Evolutionary conservation across 768 basidiomycete genomes (phyloP).

Genomic region (Suillus decipiens): DNA sequence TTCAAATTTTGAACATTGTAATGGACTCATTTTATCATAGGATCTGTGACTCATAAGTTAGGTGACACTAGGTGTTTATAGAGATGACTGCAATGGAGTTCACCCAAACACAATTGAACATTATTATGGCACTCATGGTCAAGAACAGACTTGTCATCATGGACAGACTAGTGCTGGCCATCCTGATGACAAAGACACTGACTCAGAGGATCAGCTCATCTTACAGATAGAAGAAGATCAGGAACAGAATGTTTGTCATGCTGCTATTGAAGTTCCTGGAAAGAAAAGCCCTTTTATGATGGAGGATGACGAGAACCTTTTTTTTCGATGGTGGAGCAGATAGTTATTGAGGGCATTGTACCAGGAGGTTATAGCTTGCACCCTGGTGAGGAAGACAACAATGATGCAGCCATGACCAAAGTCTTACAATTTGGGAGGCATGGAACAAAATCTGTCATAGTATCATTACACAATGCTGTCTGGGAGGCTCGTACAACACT

Average conservation of each 20-base stretch:
- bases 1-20: neutral
- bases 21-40: slow-evolving; percentile 9
- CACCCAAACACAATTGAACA: slow-evolving; percentile 20
- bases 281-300: slow-evolving; percentile 14
- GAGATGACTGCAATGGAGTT: slow-evolving; percentile 16
- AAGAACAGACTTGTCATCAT: slow-evolving; percentile 2
- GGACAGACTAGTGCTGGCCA: slow-evolving; percentile 17
- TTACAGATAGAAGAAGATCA: slow-evolving; percentile 4
- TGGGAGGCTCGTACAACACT: slow-evolving; percentile 19
- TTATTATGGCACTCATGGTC: slow-evolving; percentile 18
- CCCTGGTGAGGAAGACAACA: slow-evolving; percentile 14
- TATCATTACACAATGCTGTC: slow-evolving; percentile 16
- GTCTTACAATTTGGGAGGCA: slow-evolving; percentile 12
- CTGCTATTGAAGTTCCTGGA: slow-evolving; percentile 7
- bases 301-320: slow-evolving; percentile 5
- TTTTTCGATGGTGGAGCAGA: slow-evolving; percentile 4
- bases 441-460: slow-evolving; percentile 9
- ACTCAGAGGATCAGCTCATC: slow-evolving; percentile 13
- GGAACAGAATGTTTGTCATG: slow-evolving; percentile 7
- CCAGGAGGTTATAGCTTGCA: slow-evolving; percentile 18
- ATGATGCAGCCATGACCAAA: slow-evolving; percentile 13
- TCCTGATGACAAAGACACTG: slow-evolving; percentile 11
- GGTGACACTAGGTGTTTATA: slow-evolving; percentile 10
- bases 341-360: slow-evolving; percentile 3
- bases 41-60: slow-evolving; percentile 17